These are phyloP conservation scores for Candida bentonensis DNA, from an alignment of 805 yeast genomes.

Conservation along the genomic window DNA sequence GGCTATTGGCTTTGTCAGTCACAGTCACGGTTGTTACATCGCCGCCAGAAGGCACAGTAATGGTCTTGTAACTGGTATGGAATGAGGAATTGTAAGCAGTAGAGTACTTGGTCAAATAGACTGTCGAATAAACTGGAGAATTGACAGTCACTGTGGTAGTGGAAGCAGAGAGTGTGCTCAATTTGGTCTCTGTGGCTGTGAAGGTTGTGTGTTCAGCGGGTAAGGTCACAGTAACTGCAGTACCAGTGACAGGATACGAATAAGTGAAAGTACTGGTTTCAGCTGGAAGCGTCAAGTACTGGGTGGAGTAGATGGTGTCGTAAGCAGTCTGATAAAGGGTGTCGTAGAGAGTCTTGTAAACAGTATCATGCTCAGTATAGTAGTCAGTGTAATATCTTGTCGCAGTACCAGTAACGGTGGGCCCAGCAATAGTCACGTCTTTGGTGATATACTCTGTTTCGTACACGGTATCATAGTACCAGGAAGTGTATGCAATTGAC, in stretches of 20 bases:
- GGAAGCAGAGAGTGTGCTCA: background rate
- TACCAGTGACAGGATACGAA: background rate
- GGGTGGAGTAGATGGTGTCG: background rate
- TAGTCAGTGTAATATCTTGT: background rate
- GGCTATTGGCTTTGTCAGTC: too few relatives aligned
- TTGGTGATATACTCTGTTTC: background rate
- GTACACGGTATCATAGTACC: background rate
- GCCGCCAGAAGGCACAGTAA: background rate
- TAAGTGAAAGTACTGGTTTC: background rate
- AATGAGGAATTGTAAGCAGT: background rate
- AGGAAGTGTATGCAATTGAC: background rate
- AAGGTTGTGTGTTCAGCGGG: background rate
- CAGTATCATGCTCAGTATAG: background rate
- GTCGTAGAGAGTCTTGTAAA: too few relatives aligned
- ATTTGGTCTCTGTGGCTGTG: background rate
- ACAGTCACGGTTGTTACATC: background rate
- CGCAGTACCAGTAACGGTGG: background rate
- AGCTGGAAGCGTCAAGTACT: background rate
- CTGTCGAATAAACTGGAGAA: background rate
- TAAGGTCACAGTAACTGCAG: background rate
- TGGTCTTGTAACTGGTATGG: background rate
- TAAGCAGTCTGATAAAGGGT: background rate
- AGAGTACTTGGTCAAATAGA: background rate
- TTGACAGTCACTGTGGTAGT: background rate
- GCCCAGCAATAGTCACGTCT: background rate